A percentile compares a stretch with the other conserved stretches of the same genome.
phyloP scores from a whole-genome alignment of 306 rosid species.

The Elaeagnus macrophylla region DNA sequence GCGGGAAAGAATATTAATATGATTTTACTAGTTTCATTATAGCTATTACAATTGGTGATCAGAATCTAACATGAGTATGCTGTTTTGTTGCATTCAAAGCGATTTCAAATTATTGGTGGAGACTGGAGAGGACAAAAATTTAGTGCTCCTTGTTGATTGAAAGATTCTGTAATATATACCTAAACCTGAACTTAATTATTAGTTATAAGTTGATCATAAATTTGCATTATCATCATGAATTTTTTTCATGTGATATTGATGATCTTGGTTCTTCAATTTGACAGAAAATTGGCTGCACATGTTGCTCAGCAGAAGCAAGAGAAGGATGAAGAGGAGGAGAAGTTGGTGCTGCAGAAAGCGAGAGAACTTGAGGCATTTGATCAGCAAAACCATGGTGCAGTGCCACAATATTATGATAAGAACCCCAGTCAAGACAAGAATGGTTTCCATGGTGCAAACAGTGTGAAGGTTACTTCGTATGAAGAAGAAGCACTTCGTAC shows the following conservation, averaged over 20 bases:
- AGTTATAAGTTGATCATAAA: too few species aligned
- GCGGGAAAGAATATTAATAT: too few species aligned
- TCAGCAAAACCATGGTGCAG: constrained; percentile 95
- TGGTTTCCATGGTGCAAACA: constrained; percentile 94
- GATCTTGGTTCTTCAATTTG: constrained; percentile 4
- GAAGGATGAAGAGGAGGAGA: constrained; percentile 80
- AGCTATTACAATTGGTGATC: too few species aligned
- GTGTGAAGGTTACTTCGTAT: constrained; percentile 85
- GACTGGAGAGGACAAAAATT: too few species aligned
- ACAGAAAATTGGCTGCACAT: constrained; percentile 83
- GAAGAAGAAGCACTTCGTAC: constrained; percentile 98
- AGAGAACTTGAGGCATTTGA: constrained; percentile 93
- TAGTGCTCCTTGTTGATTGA: too few species aligned
- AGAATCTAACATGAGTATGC: too few species aligned
- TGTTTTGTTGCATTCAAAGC: too few species aligned
- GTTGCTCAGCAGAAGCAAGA: constrained; percentile 76
- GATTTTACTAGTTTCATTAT: too few species aligned
- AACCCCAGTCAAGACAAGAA: constrained; percentile 60
- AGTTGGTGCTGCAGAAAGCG: constrained; percentile 60
- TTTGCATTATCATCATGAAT: background rate
- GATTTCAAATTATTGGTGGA: too few species aligned
- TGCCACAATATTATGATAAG: constrained; percentile 74
- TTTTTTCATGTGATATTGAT: constrained; percentile 4
- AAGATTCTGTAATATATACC: too few species aligned
- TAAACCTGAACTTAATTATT: too few species aligned